Percentiles rank a stretch among this genome's conserved stretches.
Conservation (phyloP, 2,329 filamentous ascomycete species). For the Ciborinia camelliae region DNA sequence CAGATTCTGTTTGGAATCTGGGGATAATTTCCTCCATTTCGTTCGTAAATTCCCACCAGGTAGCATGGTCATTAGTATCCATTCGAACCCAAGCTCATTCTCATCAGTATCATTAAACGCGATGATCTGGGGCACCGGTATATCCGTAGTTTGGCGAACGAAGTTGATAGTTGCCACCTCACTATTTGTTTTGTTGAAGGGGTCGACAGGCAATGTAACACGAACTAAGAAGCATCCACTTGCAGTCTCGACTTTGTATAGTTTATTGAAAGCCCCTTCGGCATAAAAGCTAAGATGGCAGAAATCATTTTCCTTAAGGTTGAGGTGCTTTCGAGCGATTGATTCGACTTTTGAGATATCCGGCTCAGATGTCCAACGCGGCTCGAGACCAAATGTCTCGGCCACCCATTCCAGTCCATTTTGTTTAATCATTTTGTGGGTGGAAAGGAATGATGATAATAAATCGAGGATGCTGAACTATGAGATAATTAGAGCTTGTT, state of each 20-base stretch:
- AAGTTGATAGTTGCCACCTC: conserved; percentile 42
- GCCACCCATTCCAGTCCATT: conserved; percentile 21
- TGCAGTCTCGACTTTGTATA: conserved; percentile 34
- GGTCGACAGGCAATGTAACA: conserved; percentile 40
- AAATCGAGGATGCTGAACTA: background rate
- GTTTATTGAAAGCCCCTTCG: conserved; percentile 36
- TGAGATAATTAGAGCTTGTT: background rate
- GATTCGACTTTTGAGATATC: conserved; percentile 30
- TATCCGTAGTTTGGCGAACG: conserved; percentile 34
- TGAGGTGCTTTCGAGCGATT: conserved; percentile 31
- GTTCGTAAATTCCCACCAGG: conserved; percentile 23
- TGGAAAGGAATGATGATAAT: background rate
- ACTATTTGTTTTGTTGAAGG: conserved; percentile 40
- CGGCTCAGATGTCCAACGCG: conserved; percentile 34
- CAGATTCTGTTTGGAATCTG: conserved; percentile 38
- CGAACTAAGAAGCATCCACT: conserved; percentile 37
- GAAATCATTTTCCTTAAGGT: conserved; percentile 22
- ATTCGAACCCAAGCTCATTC: conserved; percentile 43
- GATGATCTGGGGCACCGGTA: conserved; percentile 40
- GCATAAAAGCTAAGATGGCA: conserved; percentile 32
- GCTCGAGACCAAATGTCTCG: conserved; percentile 19
- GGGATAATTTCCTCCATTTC: conserved; percentile 38
- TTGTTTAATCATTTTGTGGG: conserved; percentile 8
- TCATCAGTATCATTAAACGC: conserved; percentile 36
- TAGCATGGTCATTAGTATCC: conserved; percentile 41